phyloP scores from a whole-genome alignment of 2,329 filamentous ascomycete genomes.

The Pezicula radicicola region DNA sequence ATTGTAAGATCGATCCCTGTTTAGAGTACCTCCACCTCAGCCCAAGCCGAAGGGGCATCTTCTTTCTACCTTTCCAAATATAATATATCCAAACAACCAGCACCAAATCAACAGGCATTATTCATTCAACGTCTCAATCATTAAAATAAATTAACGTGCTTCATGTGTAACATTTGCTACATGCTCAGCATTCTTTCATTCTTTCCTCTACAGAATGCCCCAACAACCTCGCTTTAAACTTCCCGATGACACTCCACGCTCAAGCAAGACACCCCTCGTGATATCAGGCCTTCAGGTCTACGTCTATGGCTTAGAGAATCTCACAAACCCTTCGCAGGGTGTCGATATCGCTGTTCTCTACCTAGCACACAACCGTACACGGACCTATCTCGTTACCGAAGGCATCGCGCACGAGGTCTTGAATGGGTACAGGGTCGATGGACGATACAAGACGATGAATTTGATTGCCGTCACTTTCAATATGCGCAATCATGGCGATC shows the following conservation, averaged over 20 bases:
- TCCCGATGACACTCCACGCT: slow-evolving; percentile 8
- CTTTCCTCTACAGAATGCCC: too few relatives aligned
- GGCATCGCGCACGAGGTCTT: slow-evolving; percentile 17
- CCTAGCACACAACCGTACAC: slow-evolving; percentile 15
- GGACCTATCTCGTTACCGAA: slow-evolving; percentile 15
- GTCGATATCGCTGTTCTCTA: slow-evolving; percentile 13
- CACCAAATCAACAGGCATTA: too few relatives aligned
- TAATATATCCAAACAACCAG: too few relatives aligned
- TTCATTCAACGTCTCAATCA: too few relatives aligned
- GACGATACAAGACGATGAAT: slow-evolving; percentile 7
- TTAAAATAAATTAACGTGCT: too few relatives aligned
- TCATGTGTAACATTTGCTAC: too few relatives aligned
- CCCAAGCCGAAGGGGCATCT: too few relatives aligned
- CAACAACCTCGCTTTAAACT: slow-evolving; percentile 12
- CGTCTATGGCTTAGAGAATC: slow-evolving; percentile 14
- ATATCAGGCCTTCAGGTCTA: slow-evolving; percentile 14
- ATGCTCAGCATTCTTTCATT: too few relatives aligned
- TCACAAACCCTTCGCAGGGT: background rate
- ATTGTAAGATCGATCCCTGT: too few relatives aligned
- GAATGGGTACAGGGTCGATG: slow-evolving; percentile 12
- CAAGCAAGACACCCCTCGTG: slow-evolving; percentile 12
- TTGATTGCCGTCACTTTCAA: slow-evolving; percentile 16
- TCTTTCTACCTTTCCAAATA: too few relatives aligned
- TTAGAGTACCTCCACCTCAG: too few relatives aligned
- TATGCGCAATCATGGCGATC: slow-evolving; percentile 18